Evolutionary conservation across 2,329 filamentous ascomycete genomes (phyloP).

Genomic region (Lecanosticta acicola): DNA sequence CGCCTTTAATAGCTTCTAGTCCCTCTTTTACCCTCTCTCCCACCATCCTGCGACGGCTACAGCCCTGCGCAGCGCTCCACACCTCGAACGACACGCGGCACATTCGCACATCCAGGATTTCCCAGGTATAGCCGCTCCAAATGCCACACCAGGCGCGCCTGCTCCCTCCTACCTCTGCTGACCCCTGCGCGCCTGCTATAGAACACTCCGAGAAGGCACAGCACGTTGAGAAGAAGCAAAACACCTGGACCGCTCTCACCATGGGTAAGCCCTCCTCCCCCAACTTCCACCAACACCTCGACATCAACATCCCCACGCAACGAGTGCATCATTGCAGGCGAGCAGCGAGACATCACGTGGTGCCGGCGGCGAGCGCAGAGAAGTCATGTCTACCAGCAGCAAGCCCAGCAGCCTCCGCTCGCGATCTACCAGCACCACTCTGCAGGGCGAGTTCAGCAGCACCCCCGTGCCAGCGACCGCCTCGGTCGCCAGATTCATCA

Average conservation of each 20-base stretch:
- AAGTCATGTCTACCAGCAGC: constrained; percentile 19
- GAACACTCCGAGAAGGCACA: constrained; percentile 22
- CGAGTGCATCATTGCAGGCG: constrained; percentile 13
- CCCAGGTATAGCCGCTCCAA: constrained; percentile 9
- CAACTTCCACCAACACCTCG: constrained; percentile 14
- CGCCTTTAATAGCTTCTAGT: constrained; percentile 15
- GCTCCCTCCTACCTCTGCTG: constrained; percentile 15
- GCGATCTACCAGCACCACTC: constrained; percentile 11
- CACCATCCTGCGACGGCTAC: constrained; percentile 1
- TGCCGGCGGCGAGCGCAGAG: neutral
- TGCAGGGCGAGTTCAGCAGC: constrained; percentile 12
- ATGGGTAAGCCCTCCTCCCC: constrained; percentile 30
- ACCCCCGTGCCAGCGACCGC: constrained; percentile 18
- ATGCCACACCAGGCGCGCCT: constrained; percentile 6
- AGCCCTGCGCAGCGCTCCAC: neutral
- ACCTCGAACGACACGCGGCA: constrained; percentile 22
- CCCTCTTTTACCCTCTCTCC: constrained; percentile 7
- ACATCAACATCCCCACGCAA: constrained; percentile 15
- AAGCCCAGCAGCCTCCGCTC: constrained; percentile 13
- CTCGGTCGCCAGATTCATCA: constrained; percentile 18
- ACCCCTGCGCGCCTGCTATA: constrained; percentile 19
- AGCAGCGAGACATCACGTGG: constrained; percentile 16
- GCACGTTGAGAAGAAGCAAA: constrained; percentile 20
- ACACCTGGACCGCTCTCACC: constrained; percentile 25
- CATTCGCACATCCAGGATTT: constrained; percentile 14